These are phyloP conservation scores for Blastocystis sp. DNA, from an alignment of 352 stramenopile species.

Conservation along the genomic window DNA sequence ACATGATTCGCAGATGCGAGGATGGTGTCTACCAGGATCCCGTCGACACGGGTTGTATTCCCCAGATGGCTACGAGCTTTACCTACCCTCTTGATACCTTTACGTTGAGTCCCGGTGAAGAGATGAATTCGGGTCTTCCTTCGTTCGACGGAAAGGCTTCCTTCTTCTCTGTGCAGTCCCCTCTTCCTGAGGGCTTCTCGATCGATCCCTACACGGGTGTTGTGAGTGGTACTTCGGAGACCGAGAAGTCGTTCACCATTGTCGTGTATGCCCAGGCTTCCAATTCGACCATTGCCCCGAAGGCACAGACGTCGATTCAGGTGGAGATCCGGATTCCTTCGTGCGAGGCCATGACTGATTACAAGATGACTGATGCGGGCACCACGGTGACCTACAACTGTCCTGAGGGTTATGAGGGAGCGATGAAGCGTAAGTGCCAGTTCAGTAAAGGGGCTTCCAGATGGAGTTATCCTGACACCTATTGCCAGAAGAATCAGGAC, in stretches of 20 bases:
- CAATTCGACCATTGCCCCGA: not conserved
- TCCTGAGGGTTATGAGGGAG: conserved; percentile 28
- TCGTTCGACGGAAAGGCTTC: not conserved
- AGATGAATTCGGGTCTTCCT: conserved; percentile 23
- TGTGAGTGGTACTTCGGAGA: not conserved
- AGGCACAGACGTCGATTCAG: not conserved
- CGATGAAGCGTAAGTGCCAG: conserved; percentile 6
- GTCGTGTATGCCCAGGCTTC: not conserved
- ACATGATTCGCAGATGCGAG: not conserved
- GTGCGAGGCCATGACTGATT: not conserved
- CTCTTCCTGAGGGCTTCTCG: conserved; percentile 25
- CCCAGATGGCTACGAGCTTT: not conserved
- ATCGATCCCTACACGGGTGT: conserved; percentile 21
- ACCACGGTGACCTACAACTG: not conserved
- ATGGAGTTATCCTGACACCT: not conserved
- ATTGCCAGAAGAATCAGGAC: conserved; percentile 26
- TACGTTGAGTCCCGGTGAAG: not conserved
- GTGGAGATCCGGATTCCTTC: not conserved
- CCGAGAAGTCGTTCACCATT: not conserved
- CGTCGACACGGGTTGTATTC: not conserved
- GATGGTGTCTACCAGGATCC: conserved; percentile 13
- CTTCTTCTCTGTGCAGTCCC: not conserved
- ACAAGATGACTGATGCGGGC: not conserved
- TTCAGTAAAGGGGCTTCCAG: not conserved
- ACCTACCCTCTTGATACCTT: not conserved